phyloP scores from a whole-genome alignment of 805 yeast species.

The Hemisphaericaspora nanyangensis region DNA sequence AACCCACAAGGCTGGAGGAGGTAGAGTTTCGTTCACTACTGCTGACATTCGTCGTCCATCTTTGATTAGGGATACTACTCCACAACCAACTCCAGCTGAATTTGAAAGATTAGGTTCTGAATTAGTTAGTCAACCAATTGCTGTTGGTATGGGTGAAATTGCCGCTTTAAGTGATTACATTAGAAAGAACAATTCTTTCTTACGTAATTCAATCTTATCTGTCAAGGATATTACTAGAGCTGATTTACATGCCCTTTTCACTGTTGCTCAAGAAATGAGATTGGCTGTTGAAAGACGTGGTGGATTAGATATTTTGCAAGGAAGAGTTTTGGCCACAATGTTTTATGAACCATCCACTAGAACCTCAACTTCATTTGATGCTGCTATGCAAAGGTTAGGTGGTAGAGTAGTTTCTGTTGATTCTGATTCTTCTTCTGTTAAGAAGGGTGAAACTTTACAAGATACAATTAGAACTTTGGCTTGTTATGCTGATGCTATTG shows the following conservation, averaged over 20 bases:
- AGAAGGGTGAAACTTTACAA: conserved; percentile 97
- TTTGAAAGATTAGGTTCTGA: conserved; percentile 57
- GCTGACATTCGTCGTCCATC: conserved; percentile 34
- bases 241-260: conserved; percentile 87
- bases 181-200: conserved; percentile 83
- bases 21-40: conserved; percentile 29
- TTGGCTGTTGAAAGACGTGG: conserved; percentile 96
- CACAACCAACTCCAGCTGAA: conserved; percentile 40
- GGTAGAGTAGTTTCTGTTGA: conserved; percentile 91
- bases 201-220: conserved; percentile 81
- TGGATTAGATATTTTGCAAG: conserved; percentile 83
- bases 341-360: conserved; percentile 98
- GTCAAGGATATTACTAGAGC: conserved; percentile 85
- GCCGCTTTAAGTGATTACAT: conserved; percentile 76
- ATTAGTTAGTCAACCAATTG: conserved; percentile 69
- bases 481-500: conserved; percentile 95
- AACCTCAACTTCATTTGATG: conserved; percentile 94
- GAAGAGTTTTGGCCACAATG: conserved; percentile 88
- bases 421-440: conserved; percentile 86
- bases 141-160: conserved; percentile 69
- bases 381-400: conserved; percentile 99
- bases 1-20: conserved; percentile 22
- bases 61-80: conserved; percentile 27
- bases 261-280: conserved; percentile 97
- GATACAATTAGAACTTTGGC: conserved; percentile 95